Base-by-base conservation (phyloP, 208 protist species). In the Polymyxa betae region DNA sequence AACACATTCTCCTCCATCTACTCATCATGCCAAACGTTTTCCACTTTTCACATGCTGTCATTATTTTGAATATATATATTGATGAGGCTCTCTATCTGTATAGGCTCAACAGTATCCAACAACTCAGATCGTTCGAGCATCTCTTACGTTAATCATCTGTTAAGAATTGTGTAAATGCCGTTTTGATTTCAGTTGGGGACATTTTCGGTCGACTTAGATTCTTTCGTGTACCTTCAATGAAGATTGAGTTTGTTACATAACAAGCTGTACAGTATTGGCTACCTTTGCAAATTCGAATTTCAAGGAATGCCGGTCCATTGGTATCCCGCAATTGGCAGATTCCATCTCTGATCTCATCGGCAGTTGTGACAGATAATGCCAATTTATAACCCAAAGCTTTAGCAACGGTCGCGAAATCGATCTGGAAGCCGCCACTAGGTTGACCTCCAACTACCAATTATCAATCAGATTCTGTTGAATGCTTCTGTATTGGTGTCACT, bases 261-360 rank as follows among this genome's bases (percentile, higher is more conserved):
- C 49, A 60, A 60, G 24, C 5, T n/a, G n/a, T n/a, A 60, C 49
- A 29, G 12, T 29, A 24, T 60, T 60, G 12, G 49, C n/a, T 35
- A 82, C 72, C 72, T 82, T 82, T 82, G 38, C 88, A 90, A 77
- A 97, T 95, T 24, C 94, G 66, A 45, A 97, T 93, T 88, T 97
- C 96, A n/a, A 97, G 88, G 40, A 97, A 94, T 0, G 93, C 93
- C 38, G 95, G 96, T 0, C 96, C 96, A 20, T 92, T 88, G n/a
- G 93, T 91, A 64, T 93, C 88, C 41, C 93, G 90, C 38, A 97
- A 92, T 64, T 95, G 94, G 0, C 54, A 60, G 10, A 97, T n/a
- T 16, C 95, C 94, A 32, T 92, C 64, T 0, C 94, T 92, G 12
- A 96, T 90, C 16, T 96, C 95, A 20, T 95, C 95, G 0, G 94